Percentiles rank a stretch among this genome's conserved stretches.
Evolutionary conservation across 176 grass and related monocot species (phyloP).

Genomic region (Carex kokanica): DNA sequence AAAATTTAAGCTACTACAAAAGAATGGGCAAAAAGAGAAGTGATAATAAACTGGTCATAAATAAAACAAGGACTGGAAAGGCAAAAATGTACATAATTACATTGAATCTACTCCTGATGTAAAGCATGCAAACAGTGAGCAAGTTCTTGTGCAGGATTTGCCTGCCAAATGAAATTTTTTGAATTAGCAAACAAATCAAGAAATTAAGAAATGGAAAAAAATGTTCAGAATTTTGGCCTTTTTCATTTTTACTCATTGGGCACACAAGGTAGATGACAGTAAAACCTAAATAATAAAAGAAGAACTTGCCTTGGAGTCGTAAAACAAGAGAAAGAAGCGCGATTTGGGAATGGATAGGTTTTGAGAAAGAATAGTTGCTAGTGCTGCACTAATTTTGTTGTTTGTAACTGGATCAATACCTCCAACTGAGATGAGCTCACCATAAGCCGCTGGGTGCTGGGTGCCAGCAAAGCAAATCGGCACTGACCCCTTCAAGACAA

Average conservation of each 20-base stretch:
- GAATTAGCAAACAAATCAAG: constrained; percentile 37
- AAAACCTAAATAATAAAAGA: constrained; percentile 18
- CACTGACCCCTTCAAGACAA: constrained; percentile 76
- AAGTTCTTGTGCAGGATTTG: constrained; percentile 78
- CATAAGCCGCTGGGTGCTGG: constrained; percentile 73
- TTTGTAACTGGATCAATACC: constrained; percentile 65
- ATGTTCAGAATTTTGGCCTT: neutral
- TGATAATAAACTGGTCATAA: neutral
- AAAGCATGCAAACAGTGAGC: constrained; percentile 96
- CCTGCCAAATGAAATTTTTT: constrained; percentile 66
- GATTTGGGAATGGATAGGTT: constrained; percentile 65
- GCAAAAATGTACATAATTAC: constrained; percentile 40
- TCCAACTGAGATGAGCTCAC: constrained; percentile 70
- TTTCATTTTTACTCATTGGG: neutral
- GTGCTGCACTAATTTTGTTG: constrained; percentile 68
- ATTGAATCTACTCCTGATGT: constrained; percentile 83
- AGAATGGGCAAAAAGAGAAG: neutral
- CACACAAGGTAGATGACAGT: neutral
- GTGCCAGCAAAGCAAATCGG: constrained; percentile 83
- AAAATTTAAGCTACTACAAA: neutral
- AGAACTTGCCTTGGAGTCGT: constrained; percentile 66
- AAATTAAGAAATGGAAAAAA: neutral
- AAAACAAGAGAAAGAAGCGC: constrained; percentile 80
- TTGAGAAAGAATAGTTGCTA: constrained; percentile 60
- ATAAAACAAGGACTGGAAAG: constrained; percentile 2